Conservation (phyloP, 2,329 filamentous ascomycete species). For the Hymenotorrendiella dingleyae region DNA sequence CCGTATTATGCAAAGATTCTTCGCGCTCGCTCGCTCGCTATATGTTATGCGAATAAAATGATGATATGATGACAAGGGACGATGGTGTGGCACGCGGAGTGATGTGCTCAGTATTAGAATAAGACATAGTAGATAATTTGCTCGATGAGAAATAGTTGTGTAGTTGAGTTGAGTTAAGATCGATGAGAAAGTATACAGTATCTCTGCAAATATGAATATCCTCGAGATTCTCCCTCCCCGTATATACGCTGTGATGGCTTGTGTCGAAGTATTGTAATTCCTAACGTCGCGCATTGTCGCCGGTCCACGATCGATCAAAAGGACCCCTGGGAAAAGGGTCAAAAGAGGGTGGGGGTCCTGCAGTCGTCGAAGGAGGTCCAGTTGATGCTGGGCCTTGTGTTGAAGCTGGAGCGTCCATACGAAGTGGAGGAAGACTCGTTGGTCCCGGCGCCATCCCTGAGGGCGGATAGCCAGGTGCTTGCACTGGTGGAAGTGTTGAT, state of each 20-base stretch:
- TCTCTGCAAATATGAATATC: too few species aligned
- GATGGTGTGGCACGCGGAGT: too few species aligned
- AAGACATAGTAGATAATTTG: neutral
- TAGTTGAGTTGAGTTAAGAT: too few species aligned
- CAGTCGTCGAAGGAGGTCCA: slow-evolving; percentile 14
- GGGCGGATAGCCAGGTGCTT: slow-evolving; percentile 16
- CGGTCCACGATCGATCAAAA: slow-evolving; percentile 25
- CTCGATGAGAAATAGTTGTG: too few species aligned
- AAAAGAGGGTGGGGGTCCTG: slow-evolving; percentile 18
- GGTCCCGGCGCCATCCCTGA: slow-evolving; percentile 16
- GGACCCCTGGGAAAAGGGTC: slow-evolving; percentile 20
- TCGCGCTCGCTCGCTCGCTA: neutral
- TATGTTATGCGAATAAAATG: neutral
- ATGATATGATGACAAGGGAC: neutral
- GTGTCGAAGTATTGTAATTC: too few species aligned
- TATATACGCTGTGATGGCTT: neutral
- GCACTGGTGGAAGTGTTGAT: slow-evolving; percentile 26
- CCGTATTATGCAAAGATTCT: slow-evolving; percentile 1
- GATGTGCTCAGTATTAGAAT: too few species aligned
- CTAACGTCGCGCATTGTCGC: slow-evolving; percentile 21
- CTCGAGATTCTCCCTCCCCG: neutral
- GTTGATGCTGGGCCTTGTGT: slow-evolving; percentile 9
- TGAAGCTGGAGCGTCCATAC: slow-evolving; percentile 23
- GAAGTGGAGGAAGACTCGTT: slow-evolving; percentile 26
- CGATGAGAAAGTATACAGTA: too few species aligned